A percentile compares a stretch with the other conserved stretches of the same genome.
Conservation (phyloP, 208 protist species). For the Wallacemonas sp. region DNA sequence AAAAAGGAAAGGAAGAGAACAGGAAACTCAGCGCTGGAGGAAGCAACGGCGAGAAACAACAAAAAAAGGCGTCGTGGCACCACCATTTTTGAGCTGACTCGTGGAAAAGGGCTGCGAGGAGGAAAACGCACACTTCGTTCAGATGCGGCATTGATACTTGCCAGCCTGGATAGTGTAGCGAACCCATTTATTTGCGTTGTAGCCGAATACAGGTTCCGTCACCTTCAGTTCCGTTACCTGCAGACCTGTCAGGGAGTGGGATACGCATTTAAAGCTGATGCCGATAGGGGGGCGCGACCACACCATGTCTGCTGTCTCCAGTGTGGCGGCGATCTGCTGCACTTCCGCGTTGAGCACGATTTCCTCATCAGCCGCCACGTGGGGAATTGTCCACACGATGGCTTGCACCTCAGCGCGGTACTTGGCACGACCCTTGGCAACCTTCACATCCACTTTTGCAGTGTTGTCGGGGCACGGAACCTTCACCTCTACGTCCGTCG, state of each 20-base stretch:
- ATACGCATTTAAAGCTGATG: slow-evolving; percentile 94
- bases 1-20: neutral
- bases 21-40: neutral
- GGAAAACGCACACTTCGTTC: slow-evolving; percentile 13
- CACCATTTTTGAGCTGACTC: neutral
- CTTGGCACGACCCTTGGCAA: slow-evolving; percentile 84
- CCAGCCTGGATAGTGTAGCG: slow-evolving; percentile 97
- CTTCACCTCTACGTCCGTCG: slow-evolving; percentile 66
- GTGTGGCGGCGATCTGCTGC: slow-evolving; percentile 82
- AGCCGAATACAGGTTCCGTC: slow-evolving; percentile 63
- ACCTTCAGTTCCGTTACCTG: slow-evolving; percentile 95
- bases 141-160: slow-evolving; percentile 96
- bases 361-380: slow-evolving; percentile 79
- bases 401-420: slow-evolving; percentile 88
- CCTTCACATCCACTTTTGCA: slow-evolving; percentile 75
- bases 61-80: slow-evolving; percentile 7
- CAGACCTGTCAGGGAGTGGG: slow-evolving; percentile 96
- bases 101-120: neutral
- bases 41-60: slow-evolving; percentile 15
- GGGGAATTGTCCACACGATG: slow-evolving; percentile 92
- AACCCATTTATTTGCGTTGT: slow-evolving; percentile 97
- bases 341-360: slow-evolving; percentile 90
- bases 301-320: slow-evolving; percentile 52
- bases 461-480: slow-evolving; percentile 95
- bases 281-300: slow-evolving; percentile 95